These are phyloP conservation scores for thale cress (Arabidopsis thaliana) DNA, from an alignment of 345 rosid genomes.

Conservation along the genomic window DNA sequence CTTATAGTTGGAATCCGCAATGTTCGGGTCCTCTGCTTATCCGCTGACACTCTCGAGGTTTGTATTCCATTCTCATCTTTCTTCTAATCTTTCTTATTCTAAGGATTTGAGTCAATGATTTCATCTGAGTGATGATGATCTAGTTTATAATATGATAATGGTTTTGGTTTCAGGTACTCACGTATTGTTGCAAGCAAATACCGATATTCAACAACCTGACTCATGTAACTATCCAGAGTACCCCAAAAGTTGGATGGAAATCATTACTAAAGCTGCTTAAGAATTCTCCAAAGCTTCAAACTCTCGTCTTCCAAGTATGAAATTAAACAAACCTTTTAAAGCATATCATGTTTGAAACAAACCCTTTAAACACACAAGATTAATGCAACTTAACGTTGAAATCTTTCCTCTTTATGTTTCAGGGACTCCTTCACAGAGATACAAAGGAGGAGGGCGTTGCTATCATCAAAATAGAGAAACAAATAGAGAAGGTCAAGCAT, in stretches of 20 bases:
- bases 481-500: slow-evolving; percentile 11
- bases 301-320: slow-evolving; percentile 3
- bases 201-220: slow-evolving; percentile 8
- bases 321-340: background rate
- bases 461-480: slow-evolving; percentile 11
- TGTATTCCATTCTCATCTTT: background rate
- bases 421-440: slow-evolving; percentile 5
- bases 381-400: background rate
- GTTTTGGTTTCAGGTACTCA: slow-evolving; percentile 22
- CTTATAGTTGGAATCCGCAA: background rate
- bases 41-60: background rate
- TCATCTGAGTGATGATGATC: background rate
- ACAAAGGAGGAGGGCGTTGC: background rate
- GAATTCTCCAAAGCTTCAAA: slow-evolving; percentile 13
- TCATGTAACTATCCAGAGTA: slow-evolving; percentile 15
- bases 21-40: slow-evolving; percentile 12
- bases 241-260: slow-evolving; percentile 9
- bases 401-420: slow-evolving; percentile 1
- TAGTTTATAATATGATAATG: background rate
- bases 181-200: slow-evolving; percentile 1
- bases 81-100: background rate
- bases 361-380: background rate
- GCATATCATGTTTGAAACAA: background rate
- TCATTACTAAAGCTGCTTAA: slow-evolving; percentile 4
- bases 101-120: background rate